A percentile compares a stretch with the other conserved stretches of the same genome.
These are phyloP conservation scores for Microbotryum intermedium DNA, from an alignment of 1,284 basidiomycete species.

Conservation along the genomic window DNA sequence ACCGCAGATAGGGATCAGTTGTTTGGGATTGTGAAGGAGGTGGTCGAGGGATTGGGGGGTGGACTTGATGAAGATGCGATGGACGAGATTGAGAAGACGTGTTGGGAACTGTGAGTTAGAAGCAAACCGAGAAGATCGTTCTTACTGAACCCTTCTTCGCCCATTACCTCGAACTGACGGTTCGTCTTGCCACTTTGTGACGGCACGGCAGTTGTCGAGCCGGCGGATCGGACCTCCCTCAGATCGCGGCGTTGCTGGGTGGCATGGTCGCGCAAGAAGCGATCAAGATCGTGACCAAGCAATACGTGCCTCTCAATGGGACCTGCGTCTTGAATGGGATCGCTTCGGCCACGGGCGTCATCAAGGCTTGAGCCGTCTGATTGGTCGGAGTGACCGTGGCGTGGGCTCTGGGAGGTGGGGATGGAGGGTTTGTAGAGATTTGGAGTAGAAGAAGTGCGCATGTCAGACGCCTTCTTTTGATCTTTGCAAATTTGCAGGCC, in stretches of 20 bases:
- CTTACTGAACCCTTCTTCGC: too few species aligned
- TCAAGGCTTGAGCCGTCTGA: constrained; percentile 7
- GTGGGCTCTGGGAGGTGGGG: too few species aligned
- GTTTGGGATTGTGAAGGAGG: constrained; percentile 11
- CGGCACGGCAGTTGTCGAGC: constrained; percentile 17
- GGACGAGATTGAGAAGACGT: constrained; percentile 54
- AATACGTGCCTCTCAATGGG: constrained; percentile 86
- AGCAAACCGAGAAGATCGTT: too few species aligned
- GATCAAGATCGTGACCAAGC: constrained; percentile 94
- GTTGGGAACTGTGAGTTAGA: constrained; percentile 71
- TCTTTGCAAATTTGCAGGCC: too few species aligned
- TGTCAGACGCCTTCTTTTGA: too few species aligned
- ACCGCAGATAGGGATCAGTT: constrained; percentile 10
- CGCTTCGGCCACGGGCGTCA: constrained; percentile 11
- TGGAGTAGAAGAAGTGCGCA: too few species aligned
- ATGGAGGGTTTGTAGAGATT: too few species aligned
- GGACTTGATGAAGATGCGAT: constrained; percentile 25
- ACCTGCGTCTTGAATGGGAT: constrained; percentile 81
- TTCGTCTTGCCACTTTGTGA: not conserved
- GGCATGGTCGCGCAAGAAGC: constrained; percentile 93
- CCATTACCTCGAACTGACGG: too few species aligned
- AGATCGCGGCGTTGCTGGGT: constrained; percentile 85
- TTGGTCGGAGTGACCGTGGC: too few species aligned
- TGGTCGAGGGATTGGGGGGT: constrained; percentile 13
- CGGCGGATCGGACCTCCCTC: constrained; percentile 60